Evolutionary conservation across 371 early-diverging fungal species (phyloP), one percentile per base, ranked within the genome.

Genomic region (Umbelopsis sp.): DNA sequence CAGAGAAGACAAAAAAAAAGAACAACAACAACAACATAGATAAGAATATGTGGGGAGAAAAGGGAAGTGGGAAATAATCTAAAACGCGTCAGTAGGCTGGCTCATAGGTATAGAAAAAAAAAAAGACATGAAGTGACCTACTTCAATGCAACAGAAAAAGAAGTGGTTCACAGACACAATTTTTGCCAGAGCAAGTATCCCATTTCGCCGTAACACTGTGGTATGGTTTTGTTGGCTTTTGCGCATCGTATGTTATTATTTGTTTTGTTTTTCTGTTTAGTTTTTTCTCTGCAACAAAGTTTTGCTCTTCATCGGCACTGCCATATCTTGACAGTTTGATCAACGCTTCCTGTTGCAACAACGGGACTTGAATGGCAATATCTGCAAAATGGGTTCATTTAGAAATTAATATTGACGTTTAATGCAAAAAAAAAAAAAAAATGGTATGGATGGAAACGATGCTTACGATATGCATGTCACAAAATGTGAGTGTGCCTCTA

Each of bases 401-500:
- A 53, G 20, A 65, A 4, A 2, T 16, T 16, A 25, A 57, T 14
- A 25, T n/a, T 37, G 37, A 44, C 1, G 44, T 32, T 57, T 1
- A 44, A 32, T 24, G 50, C 24, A 44, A 51, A 11, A 25, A 48
- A 22, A 51, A 11, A 25, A 48, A 22, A 5, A 4, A 3, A 1
- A 29, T 29, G 29, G 37, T 25, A 24, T 16, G 14, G 65, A 50
- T 79, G 82, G 66, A 84, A 38, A 38, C 84, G 16, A 29, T 29
- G 69, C 77, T 77, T 72, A 80, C 80, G 88, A 91, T 65, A 96
- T 79, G 74, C 92, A 92, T 14, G 94, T 94, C n/a, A 94, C 92
- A 83, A 97, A 97, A 69, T 97, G 96, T 22, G 84, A 76, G 62
- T 95, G 95, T 4, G 94, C 96, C 67, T 94, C 92, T 67, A 93